phyloP scores from a whole-genome alignment of 768 basidiomycete genomes.

The Lanmaoa pseudosensibilis region DNA sequence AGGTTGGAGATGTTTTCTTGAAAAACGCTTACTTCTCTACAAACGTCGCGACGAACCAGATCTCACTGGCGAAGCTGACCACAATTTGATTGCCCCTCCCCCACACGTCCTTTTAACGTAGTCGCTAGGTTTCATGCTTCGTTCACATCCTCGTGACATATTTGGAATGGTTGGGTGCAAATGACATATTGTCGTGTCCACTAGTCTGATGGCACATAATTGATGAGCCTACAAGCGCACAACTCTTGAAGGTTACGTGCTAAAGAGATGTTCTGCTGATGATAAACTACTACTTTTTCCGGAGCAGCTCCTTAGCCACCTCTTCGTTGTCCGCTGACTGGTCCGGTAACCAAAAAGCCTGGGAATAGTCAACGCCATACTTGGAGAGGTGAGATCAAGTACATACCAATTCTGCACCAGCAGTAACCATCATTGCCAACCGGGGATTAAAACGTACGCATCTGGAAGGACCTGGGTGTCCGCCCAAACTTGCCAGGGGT shows the following conservation, averaged over 20 bases:
- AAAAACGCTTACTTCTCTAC: constrained; percentile 78
- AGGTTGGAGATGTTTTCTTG: constrained; percentile 70
- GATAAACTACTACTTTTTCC: constrained; percentile 40
- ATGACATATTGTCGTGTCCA: not conserved
- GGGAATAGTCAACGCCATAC: constrained; percentile 18
- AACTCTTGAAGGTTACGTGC: not conserved
- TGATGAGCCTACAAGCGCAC: not conserved
- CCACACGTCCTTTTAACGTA: not conserved
- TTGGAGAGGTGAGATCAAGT: constrained; percentile 1
- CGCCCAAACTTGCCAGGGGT: constrained; percentile 59
- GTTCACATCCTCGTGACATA: not conserved
- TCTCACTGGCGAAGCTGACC: constrained; percentile 58
- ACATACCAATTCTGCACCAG: constrained; percentile 79
- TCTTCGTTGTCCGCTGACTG: constrained; percentile 67
- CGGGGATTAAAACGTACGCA: constrained; percentile 91
- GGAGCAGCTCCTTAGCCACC: constrained; percentile 66
- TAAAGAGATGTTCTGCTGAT: not conserved
- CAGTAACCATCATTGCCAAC: constrained; percentile 82
- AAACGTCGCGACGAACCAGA: constrained; percentile 54
- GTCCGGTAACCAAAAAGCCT: constrained; percentile 73
- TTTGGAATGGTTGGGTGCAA: constrained; percentile 1
- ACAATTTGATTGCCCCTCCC: constrained; percentile 20
- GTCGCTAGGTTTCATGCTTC: constrained; percentile 6
- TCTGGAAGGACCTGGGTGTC: constrained; percentile 80
- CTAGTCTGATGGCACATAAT: not conserved